Evolutionary conservation across 2,329 filamentous ascomycete species (phyloP), one percentile per base, ranked within the genome.

Genomic region (Clathrospora elynae): DNA sequence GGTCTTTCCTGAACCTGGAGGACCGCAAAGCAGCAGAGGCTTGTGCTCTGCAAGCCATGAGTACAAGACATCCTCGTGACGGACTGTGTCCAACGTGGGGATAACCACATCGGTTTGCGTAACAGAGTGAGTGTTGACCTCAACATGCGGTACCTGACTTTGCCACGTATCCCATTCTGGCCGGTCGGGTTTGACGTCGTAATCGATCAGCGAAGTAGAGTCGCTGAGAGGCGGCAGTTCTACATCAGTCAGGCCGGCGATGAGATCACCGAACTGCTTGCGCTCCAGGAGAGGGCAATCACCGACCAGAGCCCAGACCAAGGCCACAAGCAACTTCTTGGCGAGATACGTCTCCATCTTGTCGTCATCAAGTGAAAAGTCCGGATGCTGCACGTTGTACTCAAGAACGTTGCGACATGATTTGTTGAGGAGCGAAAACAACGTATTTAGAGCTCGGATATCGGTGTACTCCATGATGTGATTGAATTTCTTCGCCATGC

Each of bases 31-130:
- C 37, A 99, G 78, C 12, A 99, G 78, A 9, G 95, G 93, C 75
- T 99, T 99, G 70, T 99, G 93, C 70, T 99, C 93, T 11, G 95
- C 93, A 30, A 99, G 83, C 93, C 93, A 99, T 3, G 95, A 99
- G 76, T 99, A 99, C 11, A 99, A 79, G n/a, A 99, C 89, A 72
- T 97, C 93, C 71, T 99, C 93, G 61, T 99, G 93, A 19, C 93
- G 89, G 30, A 99, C 87, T 18, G 95, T 99, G 68, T 99, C 93
- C 35, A 99, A 77, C 0, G 93, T 99, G 1, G 93, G 95, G 63
- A 99, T 99, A 49, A 99, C 93, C 26, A 97, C 89, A 70, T 99
- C 95, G 1, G 95, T 99, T 70, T 99, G 91, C 0, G 89, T 96
- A 63, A 99, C 87, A 4, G 92, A 96, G 70, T 99, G 95, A 0